Base-by-base conservation (phyloP, 1,284 basidiomycete genomes). In the Fomitiporia mediterranea region DNA sequence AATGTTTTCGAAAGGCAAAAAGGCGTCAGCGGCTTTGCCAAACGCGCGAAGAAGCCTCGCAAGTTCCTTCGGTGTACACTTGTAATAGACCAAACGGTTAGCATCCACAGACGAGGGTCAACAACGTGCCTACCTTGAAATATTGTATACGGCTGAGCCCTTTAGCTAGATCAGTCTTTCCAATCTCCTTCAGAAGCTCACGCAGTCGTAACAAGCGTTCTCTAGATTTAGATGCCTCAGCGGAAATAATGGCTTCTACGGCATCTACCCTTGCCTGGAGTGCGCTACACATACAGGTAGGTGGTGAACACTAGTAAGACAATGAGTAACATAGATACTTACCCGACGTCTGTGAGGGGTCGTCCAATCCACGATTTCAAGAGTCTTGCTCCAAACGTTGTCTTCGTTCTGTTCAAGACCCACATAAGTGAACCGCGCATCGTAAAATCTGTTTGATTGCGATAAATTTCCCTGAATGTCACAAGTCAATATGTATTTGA, bases 61-160 rank as follows among this genome's bases (percentile, higher is more conserved):
- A 3, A 98, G 78, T 67, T 99, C 96, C 64, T 85, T 80, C 0
- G 95, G 91, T 0, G 87, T 88, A 55, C 91, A 91, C 86, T 92
- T n/a, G 61, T 21, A 9, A 6, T 51, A 19, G 23, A 30, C 3
- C 32, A 34, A 6, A 13, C 6, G 13, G 15, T 46, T 25, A 28
- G 27, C 28, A 6, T 44, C 44, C 2, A 46, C 25, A 13, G 4
- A 28, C 15, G 11, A 27, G 15, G 17, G 2, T 17, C 17, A 35
- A 30, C 37, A 7, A 46, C 13, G 39, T n/a, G 51, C 72, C 52
- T 55, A 89, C 89, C 71, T 94, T 90, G 48, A 89, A 88, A 65
- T 97, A 96, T 65, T 94, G 92, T 49, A 98, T 89, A 28, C 93
- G 77, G 56, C 88, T 91, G 11, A 98, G 73, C 0, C 96, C 96